Evolutionary conservation across 2,329 filamentous ascomycete species (phyloP), one percentile per base, ranked within the genome.

Genomic region (Lecanicillium sp.): DNA sequence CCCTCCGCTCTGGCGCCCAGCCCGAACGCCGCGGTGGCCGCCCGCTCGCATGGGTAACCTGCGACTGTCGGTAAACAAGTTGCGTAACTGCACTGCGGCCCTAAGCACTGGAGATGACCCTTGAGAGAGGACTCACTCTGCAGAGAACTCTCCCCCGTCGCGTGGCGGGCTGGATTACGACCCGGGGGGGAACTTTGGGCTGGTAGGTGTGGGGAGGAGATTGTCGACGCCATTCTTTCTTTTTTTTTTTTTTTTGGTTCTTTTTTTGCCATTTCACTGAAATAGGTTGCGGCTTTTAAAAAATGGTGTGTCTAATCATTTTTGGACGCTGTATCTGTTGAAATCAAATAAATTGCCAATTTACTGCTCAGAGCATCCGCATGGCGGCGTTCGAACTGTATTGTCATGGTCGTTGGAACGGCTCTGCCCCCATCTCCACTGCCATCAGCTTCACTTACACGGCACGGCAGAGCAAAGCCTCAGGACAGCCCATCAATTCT

Each of bases 91-190:
- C 59, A 60, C 62, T 56, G 66, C 59, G 63, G 63, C 69, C 76
- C 62, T 81, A 74, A 79, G 78, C 73, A 77, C 74, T 79, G 78
- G 73, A 76, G 74, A 76, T 66, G 54, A 82, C 58, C 53, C 77
- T 81, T 77, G 69, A 82, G 79, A 72, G 77, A 80, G 78, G 78
- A 42, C 64, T 81, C 74, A 82, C 78, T 79, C 75, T 79, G 77
- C 78, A 82, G 74, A 81, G 77, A 60, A 60, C 68, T 78, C 71
- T 77, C 74, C 77, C 75, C 77, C 78, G 74, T 79, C 71, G 71
- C 69, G 69, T 81, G 77, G 79, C 79, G 77, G 65, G 68, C 63
- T 77, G 78, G 78, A 82, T 72, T 61, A 80, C 78, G 75, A 71
- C 69, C 66, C 69, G 64, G 68, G 58, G 68, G 72, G 73, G 74